Evolutionary conservation across 140 eudicot genomes (phyloP).

Genomic region (Cichorium intybus): DNA sequence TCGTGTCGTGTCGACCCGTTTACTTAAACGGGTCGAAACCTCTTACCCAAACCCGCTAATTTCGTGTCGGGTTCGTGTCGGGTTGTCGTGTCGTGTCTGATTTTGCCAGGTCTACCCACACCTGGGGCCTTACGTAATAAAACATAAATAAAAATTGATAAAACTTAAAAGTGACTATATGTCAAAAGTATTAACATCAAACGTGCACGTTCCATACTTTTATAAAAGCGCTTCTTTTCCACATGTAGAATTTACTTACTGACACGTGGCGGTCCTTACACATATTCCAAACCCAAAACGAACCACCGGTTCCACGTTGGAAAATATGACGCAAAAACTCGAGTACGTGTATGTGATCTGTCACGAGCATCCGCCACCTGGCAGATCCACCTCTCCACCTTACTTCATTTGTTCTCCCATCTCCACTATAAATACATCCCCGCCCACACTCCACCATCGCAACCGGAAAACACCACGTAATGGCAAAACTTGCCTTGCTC

Average conservation of each 20-base stretch:
- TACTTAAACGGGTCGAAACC: too few relatives aligned
- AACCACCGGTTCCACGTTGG: not conserved
- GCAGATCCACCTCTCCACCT: not conserved
- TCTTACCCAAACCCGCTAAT: too few relatives aligned
- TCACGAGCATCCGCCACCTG: not conserved
- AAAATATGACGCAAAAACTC: not conserved
- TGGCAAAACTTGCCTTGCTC: constrained; percentile 3
- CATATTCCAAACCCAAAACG: constrained; percentile 3
- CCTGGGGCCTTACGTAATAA: too few relatives aligned
- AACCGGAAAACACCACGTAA: not conserved
- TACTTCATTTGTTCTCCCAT: not conserved
- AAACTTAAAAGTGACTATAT: not conserved
- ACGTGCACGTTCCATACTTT: not conserved
- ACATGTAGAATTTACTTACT: not conserved
- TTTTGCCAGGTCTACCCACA: too few relatives aligned
- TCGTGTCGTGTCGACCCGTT: too few relatives aligned
- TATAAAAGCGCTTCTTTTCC: not conserved
- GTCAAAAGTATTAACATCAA: too few relatives aligned
- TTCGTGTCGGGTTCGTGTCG: too few relatives aligned
- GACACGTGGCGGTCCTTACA: not conserved
- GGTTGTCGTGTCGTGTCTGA: too few relatives aligned
- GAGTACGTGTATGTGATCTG: not conserved
- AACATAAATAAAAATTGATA: too few relatives aligned
- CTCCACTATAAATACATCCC: not conserved
- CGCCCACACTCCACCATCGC: not conserved